Evolutionary conservation across 2,329 filamentous ascomycete genomes (phyloP), one percentile per base, ranked within the genome.

Genomic region (Torrubiella hemipterigena): DNA sequence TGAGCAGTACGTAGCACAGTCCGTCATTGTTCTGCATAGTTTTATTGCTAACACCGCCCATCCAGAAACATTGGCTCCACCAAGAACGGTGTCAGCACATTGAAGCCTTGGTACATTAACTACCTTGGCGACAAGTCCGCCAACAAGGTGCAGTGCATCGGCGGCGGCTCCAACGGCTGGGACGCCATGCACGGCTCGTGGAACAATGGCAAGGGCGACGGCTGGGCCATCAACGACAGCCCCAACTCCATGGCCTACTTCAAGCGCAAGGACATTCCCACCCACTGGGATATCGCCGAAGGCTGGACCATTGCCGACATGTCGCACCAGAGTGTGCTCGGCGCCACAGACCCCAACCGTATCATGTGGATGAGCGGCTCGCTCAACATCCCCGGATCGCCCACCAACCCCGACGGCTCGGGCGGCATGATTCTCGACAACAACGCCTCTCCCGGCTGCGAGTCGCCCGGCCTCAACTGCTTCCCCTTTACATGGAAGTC

Each of bases 231-330:
- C 8, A 12, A 16, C 5, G 35, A 37, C 25, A 28, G 18, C 2
- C 30, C 24, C 17, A 27, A 8, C 45, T 55, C 14, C 58, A 59
- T 33, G 65, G 65, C 59, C 1, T 68, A 70, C 43, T 58, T 57
- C 40, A 65, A 61, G 33, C 51, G 65, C 19, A 42, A 56, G 8
- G 67, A 72, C 38, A 55, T 72, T 17, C 65, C 67, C 0, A 59
- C 67, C 20, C 67, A 72, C 21, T 72, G 63, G 43, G 58, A 61
- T 16, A 61, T 73, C 41, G 68, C 66, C 5, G 68, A 73, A 40
- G 63, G 57, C 7, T 72, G 63, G 59, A 71, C 66, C 5, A 30
- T 46, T 28, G 37, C 39, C 36, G 35, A 37, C 25, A 37, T 33
- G 30, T 37, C 35, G 13, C 35, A 33, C 19, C 35, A 37, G 24